A percentile compares a stretch with the other conserved stretches of the same genome.
These are phyloP conservation scores for Cymbopogon citratus DNA, from an alignment of 176 grass and related monocot species.

Conservation along the genomic window DNA sequence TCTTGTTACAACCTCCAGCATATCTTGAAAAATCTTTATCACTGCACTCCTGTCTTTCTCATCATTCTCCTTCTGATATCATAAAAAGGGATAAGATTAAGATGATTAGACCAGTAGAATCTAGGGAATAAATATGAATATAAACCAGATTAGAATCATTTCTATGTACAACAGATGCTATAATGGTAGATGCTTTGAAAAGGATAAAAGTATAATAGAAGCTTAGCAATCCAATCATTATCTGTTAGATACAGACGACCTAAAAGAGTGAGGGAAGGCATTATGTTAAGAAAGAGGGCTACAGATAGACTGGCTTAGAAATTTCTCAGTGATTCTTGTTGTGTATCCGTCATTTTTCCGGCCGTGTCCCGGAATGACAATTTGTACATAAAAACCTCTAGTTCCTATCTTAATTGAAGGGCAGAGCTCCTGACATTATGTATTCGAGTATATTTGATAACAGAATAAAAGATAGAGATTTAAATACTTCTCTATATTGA, in stretches of 20 bases:
- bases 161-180: neutral
- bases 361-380: too few species aligned
- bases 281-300: too few species aligned
- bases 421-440: too few species aligned
- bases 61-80: constrained; percentile 52
- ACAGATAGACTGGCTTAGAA: too few species aligned
- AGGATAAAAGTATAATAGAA: neutral
- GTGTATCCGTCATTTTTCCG: too few species aligned
- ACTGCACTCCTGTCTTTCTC: constrained; percentile 55
- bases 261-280: too few species aligned
- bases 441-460: too few species aligned
- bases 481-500: neutral
- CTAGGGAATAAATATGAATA: constrained; percentile 1
- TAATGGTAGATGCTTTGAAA: neutral
- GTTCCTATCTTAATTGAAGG: too few species aligned
- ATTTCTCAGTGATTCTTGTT: too few species aligned
- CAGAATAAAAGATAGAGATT: neutral
- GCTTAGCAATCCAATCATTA: neutral
- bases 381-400: too few species aligned
- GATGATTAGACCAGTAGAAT: constrained; percentile 18
- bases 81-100: constrained; percentile 4
- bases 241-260: too few species aligned
- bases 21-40: constrained; percentile 89
- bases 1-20: constrained; percentile 88
- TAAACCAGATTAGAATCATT: constrained; percentile 1